phyloP scores from a whole-genome alignment of 1,284 basidiomycete genomes.

The Sanghuangporus weigelae region DNA sequence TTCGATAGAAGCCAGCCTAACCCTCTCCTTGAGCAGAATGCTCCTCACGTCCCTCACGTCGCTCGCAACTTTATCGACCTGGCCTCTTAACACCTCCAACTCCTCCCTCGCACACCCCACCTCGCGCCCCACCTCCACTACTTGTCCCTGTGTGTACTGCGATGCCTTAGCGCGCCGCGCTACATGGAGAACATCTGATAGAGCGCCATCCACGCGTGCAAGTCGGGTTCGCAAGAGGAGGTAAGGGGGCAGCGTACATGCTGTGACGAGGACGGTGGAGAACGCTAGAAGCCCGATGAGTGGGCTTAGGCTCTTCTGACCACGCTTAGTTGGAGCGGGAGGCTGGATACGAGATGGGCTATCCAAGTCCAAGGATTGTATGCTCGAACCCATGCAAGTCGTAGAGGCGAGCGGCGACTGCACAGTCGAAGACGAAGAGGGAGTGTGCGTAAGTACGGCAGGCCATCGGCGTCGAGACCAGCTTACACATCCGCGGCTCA shows the following conservation, averaged over 20 bases:
- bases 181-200: neutral
- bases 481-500: neutral
- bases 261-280: constrained; percentile 1
- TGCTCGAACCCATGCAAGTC: neutral
- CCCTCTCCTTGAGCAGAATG: constrained; percentile 3
- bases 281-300: constrained; percentile 2
- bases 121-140: neutral
- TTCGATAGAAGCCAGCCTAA: neutral
- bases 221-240: constrained; percentile 9
- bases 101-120: neutral
- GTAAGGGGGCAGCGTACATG: constrained; percentile 6
- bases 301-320: neutral
- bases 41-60: constrained; percentile 7
- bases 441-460: too few species aligned
- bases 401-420: too few species aligned
- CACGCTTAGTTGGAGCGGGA: too few species aligned
- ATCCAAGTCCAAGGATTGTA: neutral
- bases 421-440: neutral
- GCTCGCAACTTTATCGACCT: neutral
- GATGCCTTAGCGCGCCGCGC: neutral
- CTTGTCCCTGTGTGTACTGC: neutral
- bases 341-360: neutral
- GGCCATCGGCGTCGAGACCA: neutral
- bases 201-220: neutral
- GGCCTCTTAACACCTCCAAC: neutral